A percentile compares a stretch with the other conserved stretches of the same genome.
These are phyloP conservation scores for Exophiala dermatitidis DNA, from an alignment of 2,329 filamentous ascomycete species.

Conservation along the genomic window DNA sequence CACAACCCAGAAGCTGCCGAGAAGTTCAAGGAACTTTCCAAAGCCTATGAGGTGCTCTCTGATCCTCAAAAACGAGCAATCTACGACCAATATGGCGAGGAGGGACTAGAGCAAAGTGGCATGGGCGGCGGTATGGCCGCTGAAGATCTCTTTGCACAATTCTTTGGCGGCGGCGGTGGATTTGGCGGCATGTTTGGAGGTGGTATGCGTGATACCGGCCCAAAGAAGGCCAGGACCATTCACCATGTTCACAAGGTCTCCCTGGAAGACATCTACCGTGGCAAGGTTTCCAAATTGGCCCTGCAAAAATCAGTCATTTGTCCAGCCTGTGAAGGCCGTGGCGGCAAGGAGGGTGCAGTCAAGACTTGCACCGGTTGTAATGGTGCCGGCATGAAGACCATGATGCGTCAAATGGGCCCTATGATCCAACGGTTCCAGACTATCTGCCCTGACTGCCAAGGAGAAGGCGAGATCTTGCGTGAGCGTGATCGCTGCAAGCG, in stretches of 20 bases:
- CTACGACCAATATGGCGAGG: slow-evolving; percentile 97
- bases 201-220: slow-evolving; percentile 71
- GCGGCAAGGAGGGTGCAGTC: slow-evolving; percentile 96
- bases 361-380: slow-evolving; percentile 87
- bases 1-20: slow-evolving; percentile 88
- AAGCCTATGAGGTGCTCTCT: slow-evolving; percentile 90
- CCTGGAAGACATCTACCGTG: slow-evolving; percentile 94
- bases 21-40: slow-evolving; percentile 96
- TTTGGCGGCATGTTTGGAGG: slow-evolving; percentile 72
- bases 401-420: slow-evolving; percentile 99
- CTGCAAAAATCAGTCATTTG: slow-evolving; percentile 97
- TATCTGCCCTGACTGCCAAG: slow-evolving; percentile 95
- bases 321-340: slow-evolving; percentile 84
- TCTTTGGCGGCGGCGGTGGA: slow-evolving; percentile 70
- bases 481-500: slow-evolving; percentile 97
- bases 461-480: slow-evolving; percentile 92
- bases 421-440: slow-evolving; percentile 99
- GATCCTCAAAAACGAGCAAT: slow-evolving; percentile 84
- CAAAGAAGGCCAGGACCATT: slow-evolving; percentile 88
- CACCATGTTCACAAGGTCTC: slow-evolving; percentile 98
- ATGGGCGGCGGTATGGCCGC: slow-evolving; percentile 86
- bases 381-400: slow-evolving; percentile 96
- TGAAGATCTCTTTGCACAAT: slow-evolving; percentile 93
- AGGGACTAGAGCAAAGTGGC: slow-evolving; percentile 82
- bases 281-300: slow-evolving; percentile 95